Evolutionary conservation across 2,329 filamentous ascomycete genomes (phyloP), one percentile per base, ranked within the genome.

Genomic region (Penicillium sp.): DNA sequence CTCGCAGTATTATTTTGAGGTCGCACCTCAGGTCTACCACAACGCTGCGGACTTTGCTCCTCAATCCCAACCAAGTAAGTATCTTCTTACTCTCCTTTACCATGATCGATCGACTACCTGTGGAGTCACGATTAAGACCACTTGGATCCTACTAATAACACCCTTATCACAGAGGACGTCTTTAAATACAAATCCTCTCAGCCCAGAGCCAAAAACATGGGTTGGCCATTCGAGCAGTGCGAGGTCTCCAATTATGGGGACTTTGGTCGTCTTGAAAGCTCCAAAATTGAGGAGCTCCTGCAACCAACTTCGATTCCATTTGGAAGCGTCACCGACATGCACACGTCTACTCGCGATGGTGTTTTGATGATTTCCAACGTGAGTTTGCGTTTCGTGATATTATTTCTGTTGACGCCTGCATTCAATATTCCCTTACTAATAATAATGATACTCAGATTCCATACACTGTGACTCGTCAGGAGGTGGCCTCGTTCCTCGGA

Each of bases 401-500:
- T 19, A 51, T 35, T 25, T 19, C 12, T 40, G 26, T 22, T 51
- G 38, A 41, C 31, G 51, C 16, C 31, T 67, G 12, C 7, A 14
- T 40, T 44, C 5, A 16, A 12, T n/a, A 17, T 50, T n/a, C 19
- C 2, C 14, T 22, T 30, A n/a, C 45, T 54, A 35, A 55, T 30
- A 6, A 16, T 36, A 14, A 11, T 35, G 7, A 25, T 44, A 37
- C 30, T 16, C 54, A 68, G 78, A 81, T 83, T 30, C 81, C 81
- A 0, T 83, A 80, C 59, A 67, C 68, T n/a, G 72, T 80, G 37
- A 79, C 77, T 17, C 78, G 77, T 55, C 68, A 75, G 30, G 80
- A 83, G 59, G 75, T 83, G 33, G 62, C 74, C 17, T 76, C 78
- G 48, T 77, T 79, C 61, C 70, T 79, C 43, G 78, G 77, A 52